Conservation (phyloP, 345 rosid genomes). For the Fremontodendron californicum region DNA sequence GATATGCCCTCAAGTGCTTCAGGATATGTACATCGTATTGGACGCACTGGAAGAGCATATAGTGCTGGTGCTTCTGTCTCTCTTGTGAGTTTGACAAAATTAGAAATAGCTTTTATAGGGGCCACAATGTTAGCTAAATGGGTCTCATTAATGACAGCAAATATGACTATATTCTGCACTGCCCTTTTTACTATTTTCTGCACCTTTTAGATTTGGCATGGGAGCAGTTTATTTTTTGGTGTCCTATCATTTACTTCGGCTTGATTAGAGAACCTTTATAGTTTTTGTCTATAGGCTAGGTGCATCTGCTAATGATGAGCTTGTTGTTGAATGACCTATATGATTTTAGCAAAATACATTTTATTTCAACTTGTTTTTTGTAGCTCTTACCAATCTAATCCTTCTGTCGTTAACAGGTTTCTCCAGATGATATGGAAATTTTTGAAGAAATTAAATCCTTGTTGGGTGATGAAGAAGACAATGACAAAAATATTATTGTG, state of each 20-base stretch:
- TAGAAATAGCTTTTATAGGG: not conserved
- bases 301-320: not conserved
- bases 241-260: not conserved
- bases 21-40: slow-evolving; percentile 89
- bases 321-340: not conserved
- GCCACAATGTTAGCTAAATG: not conserved
- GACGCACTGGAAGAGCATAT: slow-evolving; percentile 93
- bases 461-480: slow-evolving; percentile 54
- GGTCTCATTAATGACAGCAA: not conserved
- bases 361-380: not conserved
- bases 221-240: not conserved
- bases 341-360: not conserved
- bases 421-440: slow-evolving; percentile 70
- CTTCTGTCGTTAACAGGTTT: slow-evolving; percentile 47
- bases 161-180: not conserved
- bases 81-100: slow-evolving; percentile 52
- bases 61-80: slow-evolving; percentile 65
- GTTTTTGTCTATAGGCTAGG: not conserved
- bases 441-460: slow-evolving; percentile 71
- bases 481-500: slow-evolving; percentile 39
- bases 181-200: not conserved
- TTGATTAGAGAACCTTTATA: not conserved
- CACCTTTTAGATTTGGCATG: not conserved
- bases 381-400: slow-evolving; percentile 17
- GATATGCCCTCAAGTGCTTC: slow-evolving; percentile 72